Evolutionary conservation across 192 early-diverging fungal species (phyloP).

Genomic region (Coemansia sp.): DNA sequence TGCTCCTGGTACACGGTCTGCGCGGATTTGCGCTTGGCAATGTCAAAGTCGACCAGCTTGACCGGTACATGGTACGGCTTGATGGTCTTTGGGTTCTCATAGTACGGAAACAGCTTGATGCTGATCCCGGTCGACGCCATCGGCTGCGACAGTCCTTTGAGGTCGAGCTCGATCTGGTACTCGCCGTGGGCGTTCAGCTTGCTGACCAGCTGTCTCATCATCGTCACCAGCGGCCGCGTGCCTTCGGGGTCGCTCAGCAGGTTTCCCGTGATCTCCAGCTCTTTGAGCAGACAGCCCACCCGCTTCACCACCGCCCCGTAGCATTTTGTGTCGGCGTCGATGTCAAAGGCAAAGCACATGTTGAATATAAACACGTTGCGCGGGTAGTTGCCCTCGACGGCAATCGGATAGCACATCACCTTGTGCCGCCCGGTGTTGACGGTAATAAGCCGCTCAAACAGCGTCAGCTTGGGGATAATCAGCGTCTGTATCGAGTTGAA

Average conservation of each 20-base stretch:
- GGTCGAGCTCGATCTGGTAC: conserved; percentile 45
- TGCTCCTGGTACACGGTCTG: conserved; percentile 60
- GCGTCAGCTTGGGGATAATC: conserved; percentile 42
- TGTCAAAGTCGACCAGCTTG: conserved; percentile 32
- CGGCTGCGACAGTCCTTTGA: conserved; percentile 36
- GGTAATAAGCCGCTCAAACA: conserved; percentile 49
- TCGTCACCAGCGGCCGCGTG: conserved; percentile 14
- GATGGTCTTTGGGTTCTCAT: conserved; percentile 24
- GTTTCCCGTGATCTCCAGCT: conserved; percentile 64
- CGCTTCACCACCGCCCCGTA: conserved; percentile 89
- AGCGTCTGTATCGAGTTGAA: conserved; percentile 49
- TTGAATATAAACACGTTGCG: conserved; percentile 90
- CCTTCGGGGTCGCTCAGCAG: conserved; percentile 38
- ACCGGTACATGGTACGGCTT: conserved; percentile 38
- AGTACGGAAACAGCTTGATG: conserved; percentile 48
- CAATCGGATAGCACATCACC: conserved; percentile 50
- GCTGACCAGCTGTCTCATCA: conserved; percentile 47
- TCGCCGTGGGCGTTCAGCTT: conserved; percentile 47
- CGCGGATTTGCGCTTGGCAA: conserved; percentile 29
- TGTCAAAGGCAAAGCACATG: conserved; percentile 91
- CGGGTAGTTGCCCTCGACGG: conserved; percentile 52
- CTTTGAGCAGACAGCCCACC: conserved; percentile 73
- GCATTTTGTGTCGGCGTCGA: conserved; percentile 67
- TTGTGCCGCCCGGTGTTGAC: conserved; percentile 36
- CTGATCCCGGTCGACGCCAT: conserved; percentile 34